Conservation (phyloP, 73 alveolate species). For the Paramecium caudatum region DNA sequence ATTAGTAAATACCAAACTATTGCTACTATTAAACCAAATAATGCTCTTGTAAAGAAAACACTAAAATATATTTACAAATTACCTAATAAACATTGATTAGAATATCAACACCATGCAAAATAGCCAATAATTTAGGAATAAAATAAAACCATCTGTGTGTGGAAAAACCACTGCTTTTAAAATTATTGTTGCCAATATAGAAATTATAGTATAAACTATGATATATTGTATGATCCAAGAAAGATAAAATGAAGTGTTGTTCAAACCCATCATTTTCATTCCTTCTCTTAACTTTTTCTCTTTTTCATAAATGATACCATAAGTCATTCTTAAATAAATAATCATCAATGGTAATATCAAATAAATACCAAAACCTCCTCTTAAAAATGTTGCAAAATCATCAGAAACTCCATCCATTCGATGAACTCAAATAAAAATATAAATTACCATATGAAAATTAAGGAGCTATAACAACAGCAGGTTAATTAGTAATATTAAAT, state of each 20-base stretch:
- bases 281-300: conserved; percentile 97
- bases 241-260: conserved; percentile 90
- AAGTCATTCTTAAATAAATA: conserved; percentile 76
- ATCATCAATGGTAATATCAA: conserved; percentile 71
- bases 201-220: conserved; percentile 84
- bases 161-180: conserved; percentile 80
- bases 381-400: conserved; percentile 63
- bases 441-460: background rate
- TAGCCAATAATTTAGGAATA: conserved; percentile 84
- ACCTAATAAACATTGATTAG: conserved; percentile 81
- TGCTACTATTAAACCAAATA: conserved; percentile 87
- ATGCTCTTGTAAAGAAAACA: conserved; percentile 88
- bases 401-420: conserved; percentile 56
- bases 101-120: conserved; percentile 84
- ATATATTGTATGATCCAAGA: conserved; percentile 93
- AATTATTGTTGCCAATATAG: conserved; percentile 83
- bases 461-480: background rate
- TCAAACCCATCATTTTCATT: conserved; percentile 99
- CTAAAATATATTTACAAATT: conserved; percentile 56
- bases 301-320: conserved; percentile 84
- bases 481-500: too few species aligned
- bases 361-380: conserved; percentile 67
- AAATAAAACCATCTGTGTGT: conserved; percentile 81
- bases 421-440: background rate
- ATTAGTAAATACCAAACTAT: conserved; percentile 84